Percentiles rank a stretch among this genome's conserved stretches.
phyloP scores from a whole-genome alignment of 2,329 filamentous ascomycete species.

The Beauveria medogensis region DNA sequence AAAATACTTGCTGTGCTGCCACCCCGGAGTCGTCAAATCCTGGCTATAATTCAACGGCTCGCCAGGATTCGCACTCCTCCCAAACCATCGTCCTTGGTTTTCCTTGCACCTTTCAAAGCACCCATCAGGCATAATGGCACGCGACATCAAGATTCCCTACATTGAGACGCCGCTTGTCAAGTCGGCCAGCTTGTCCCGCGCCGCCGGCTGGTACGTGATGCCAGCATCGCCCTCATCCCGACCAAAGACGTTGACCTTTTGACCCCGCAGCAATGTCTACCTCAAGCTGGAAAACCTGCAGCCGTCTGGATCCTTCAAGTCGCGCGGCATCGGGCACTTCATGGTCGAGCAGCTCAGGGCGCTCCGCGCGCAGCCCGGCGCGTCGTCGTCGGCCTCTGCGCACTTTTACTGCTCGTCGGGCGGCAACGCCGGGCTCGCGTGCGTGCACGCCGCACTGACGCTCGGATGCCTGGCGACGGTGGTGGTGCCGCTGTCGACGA shows the following conservation, averaged over 20 bases:
- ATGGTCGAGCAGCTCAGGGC: conserved; percentile 42
- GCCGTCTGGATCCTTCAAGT: conserved; percentile 79
- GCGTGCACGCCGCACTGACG: conserved; percentile 59
- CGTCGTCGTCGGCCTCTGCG: conserved; percentile 3
- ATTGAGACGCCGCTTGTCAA: conserved; percentile 60
- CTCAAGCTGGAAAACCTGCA: conserved; percentile 79
- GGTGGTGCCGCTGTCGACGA: conserved; percentile 59
- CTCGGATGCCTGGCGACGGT: conserved; percentile 60
- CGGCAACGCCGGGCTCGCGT: conserved; percentile 74
- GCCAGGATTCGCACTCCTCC: neutral
- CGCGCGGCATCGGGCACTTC: conserved; percentile 64
- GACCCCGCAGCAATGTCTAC: conserved; percentile 54
- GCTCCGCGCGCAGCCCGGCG: conserved; percentile 11
- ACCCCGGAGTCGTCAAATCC: neutral
- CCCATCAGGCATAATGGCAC: conserved; percentile 2
- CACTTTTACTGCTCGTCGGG: conserved; percentile 70
- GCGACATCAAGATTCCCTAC: conserved; percentile 41
- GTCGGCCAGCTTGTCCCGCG: conserved; percentile 54
- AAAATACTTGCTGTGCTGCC: neutral
- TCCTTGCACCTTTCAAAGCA: neutral
- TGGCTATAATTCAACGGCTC: neutral
- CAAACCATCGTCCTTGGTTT: neutral
- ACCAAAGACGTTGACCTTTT: neutral
- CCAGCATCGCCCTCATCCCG: neutral
- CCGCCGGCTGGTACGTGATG: conserved; percentile 54